These are phyloP conservation scores for Cercospora janseana DNA, from an alignment of 2,329 filamentous ascomycete species.

Conservation along the genomic window DNA sequence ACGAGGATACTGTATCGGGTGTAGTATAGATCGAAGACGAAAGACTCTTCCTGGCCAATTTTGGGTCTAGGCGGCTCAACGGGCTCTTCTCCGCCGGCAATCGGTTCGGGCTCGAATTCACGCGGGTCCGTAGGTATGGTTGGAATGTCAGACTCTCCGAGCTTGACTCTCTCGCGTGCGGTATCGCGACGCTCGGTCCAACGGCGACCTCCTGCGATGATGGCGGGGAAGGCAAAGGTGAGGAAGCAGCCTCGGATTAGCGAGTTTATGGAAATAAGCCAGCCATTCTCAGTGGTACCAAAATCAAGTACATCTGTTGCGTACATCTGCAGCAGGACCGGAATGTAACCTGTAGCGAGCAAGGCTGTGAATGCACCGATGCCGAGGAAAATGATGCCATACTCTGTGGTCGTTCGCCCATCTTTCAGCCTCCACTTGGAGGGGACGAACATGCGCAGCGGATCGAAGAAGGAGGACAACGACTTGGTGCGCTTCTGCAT, in stretches of 20 bases:
- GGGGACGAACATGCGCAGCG: conserved; percentile 60
- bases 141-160: conserved; percentile 23
- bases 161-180: conserved; percentile 33
- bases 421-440: conserved; percentile 53
- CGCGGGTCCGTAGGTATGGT: conserved; percentile 34
- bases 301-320: conserved; percentile 48
- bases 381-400: conserved; percentile 63
- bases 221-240: conserved; percentile 46
- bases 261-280: conserved; percentile 48
- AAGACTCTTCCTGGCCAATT: conserved; percentile 43
- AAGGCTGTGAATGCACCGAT: conserved; percentile 66
- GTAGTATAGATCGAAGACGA: conserved; percentile 66
- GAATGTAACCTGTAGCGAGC: conserved; percentile 67
- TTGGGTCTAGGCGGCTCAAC: conserved; percentile 34
- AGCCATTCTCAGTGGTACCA: conserved; percentile 46
- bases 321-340: conserved; percentile 55
- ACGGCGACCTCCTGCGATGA: conserved; percentile 44
- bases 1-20: conserved; percentile 63
- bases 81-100: conserved; percentile 49
- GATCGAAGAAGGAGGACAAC: conserved; percentile 59
- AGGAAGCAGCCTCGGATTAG: conserved; percentile 47
- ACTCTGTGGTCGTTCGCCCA: conserved; percentile 56
- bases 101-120: conserved; percentile 35
- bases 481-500: conserved; percentile 38
- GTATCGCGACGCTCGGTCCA: conserved; percentile 41